phyloP scores from a whole-genome alignment of 345 rosid species.

The Syzygium grande region DNA sequence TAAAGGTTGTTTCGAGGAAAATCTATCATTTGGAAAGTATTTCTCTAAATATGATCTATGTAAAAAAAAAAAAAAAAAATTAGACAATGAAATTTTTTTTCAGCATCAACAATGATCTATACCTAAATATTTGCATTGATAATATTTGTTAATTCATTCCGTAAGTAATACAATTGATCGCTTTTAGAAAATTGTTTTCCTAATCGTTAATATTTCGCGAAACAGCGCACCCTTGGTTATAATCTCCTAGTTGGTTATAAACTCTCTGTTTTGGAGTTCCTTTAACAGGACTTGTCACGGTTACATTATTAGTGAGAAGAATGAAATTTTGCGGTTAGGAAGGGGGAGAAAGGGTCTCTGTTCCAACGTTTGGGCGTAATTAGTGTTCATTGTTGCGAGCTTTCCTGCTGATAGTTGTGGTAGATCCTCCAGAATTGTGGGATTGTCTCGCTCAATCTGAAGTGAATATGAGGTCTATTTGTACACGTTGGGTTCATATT shows the following conservation, averaged over 20 bases:
- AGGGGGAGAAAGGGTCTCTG: neutral
- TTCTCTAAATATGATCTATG: neutral
- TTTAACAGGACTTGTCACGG: neutral
- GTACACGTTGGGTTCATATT: neutral
- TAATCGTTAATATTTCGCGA: neutral
- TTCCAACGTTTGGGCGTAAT: neutral
- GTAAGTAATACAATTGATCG: neutral
- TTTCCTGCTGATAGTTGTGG: neutral
- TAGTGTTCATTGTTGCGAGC: neutral
- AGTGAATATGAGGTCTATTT: neutral
- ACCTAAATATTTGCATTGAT: neutral
- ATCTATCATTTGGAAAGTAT: neutral
- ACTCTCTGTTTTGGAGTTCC: neutral
- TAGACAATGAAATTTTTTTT: neutral
- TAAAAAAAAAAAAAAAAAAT: neutral
- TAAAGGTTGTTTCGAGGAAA: too few species aligned
- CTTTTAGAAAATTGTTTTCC: neutral
- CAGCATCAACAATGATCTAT: neutral
- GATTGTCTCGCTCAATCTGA: neutral
- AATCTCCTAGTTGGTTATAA: neutral
- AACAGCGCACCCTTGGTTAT: neutral
- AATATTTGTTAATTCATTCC: neutral
- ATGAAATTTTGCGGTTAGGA: neutral
- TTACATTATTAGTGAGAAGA: neutral
- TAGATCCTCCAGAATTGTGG: neutral